Evolutionary conservation across 2,329 filamentous ascomycete genomes (phyloP), one percentile per base, ranked within the genome.

Genomic region (Trichoderma semiorbis): DNA sequence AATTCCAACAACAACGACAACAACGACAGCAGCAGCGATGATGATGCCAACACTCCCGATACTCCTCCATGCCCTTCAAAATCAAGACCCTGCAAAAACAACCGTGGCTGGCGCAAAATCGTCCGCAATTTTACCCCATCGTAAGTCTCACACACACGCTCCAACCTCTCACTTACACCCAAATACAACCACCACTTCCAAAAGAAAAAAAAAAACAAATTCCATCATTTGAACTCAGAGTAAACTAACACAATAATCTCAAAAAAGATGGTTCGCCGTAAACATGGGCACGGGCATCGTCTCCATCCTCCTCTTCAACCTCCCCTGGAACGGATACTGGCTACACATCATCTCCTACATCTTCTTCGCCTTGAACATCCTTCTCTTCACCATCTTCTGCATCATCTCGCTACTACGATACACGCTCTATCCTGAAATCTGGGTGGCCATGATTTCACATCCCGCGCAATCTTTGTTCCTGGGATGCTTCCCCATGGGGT

Each of bases 231-330:
- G 7, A 47, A 11, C 18, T 47, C 18, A 5, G 8, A 2, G 8
- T 39, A 32, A 39, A 58, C 64, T 58, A 67, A 67, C 47, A 58
- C 16, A 5, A 39, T 10, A 11, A 11, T 18, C 26, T 34, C 10
- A 39, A 12, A 39, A 12, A 43, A 84, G 86, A 78, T 90, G 88
- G 88, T 90, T 89, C 77, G 82, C 85, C 3, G 84, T 86, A 36
- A 89, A 84, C 57, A 90, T 93, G 90, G 91, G 91, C 32, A 93
- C 90, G 0, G 91, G 90, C 24, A 88, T 93, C 50, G 87, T 91
- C 10, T 87, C 88, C 2, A 85, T 92, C 50, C 82, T 93, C 24
- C 83, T 93, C 21, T 83, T 88, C 74, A 85, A 86, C 21, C 83
- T 92, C 12, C 90, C 90, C 0, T 92, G 89, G 78, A 85, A 90